These are phyloP conservation scores for Bryopsis sp. DNA, from an alignment of 139 green algal species.

Conservation along the genomic window DNA sequence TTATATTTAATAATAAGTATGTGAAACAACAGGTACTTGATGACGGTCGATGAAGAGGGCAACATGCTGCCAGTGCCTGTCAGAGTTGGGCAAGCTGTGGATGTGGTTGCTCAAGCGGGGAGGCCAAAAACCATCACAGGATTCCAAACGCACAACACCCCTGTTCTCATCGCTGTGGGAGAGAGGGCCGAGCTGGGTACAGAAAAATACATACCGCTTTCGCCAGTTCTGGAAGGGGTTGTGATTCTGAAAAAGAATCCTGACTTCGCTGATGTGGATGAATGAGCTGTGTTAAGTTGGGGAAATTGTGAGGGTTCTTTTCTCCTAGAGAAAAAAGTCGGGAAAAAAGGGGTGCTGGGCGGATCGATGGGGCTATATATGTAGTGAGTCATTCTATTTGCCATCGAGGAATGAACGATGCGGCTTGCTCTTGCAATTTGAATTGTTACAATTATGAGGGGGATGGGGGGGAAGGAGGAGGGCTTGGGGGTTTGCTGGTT, in stretches of 20 bases:
- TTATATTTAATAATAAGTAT: too few relatives aligned
- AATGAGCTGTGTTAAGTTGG: slow-evolving; percentile 18
- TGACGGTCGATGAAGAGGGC: slow-evolving; percentile 86
- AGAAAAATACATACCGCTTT: slow-evolving; percentile 85
- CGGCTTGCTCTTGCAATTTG: too few relatives aligned
- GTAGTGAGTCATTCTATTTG: too few relatives aligned
- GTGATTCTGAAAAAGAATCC: slow-evolving; percentile 94
- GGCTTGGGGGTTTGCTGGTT: too few relatives aligned
- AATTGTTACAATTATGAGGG: too few relatives aligned
- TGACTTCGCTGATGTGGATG: slow-evolving; percentile 79
- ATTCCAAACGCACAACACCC: slow-evolving; percentile 35
- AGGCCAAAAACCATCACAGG: slow-evolving; percentile 95
- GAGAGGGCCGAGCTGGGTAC: slow-evolving; percentile 94
- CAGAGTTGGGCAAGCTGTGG: slow-evolving; percentile 89
- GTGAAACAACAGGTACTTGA: too few relatives aligned
- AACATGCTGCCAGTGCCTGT: slow-evolving; percentile 76
- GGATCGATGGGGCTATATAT: too few relatives aligned
- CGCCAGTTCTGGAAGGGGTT: slow-evolving; percentile 77
- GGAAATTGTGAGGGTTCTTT: neutral
- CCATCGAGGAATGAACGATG: too few relatives aligned
- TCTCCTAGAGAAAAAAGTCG: too few relatives aligned
- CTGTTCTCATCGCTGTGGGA: slow-evolving; percentile 79
- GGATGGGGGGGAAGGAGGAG: too few relatives aligned
- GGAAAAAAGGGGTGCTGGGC: too few relatives aligned
- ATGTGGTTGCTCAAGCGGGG: slow-evolving; percentile 94